phyloP scores from a whole-genome alignment of 352 stramenopile species.

The Phytophthora citrophthora region DNA sequence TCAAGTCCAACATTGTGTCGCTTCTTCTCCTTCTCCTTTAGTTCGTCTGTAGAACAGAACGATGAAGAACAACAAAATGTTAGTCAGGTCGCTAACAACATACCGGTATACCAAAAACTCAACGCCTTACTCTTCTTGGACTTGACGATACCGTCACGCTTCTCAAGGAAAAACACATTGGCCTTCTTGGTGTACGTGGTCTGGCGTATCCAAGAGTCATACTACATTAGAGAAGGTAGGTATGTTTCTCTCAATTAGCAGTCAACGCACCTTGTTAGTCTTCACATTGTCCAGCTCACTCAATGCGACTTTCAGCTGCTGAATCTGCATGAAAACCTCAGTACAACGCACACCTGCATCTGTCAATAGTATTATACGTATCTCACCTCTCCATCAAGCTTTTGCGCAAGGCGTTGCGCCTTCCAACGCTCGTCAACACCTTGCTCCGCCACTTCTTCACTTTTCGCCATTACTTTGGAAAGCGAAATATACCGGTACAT shows the following conservation, averaged over 20 bases:
- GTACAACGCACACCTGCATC: neutral
- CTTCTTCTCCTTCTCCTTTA: constrained; percentile 67
- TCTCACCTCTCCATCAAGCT: constrained; percentile 50
- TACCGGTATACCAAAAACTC: constrained; percentile 2
- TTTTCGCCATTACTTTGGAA: too few species aligned
- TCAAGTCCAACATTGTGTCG: constrained; percentile 64
- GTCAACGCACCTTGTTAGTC: constrained; percentile 59
- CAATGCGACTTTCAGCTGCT: constrained; percentile 77
- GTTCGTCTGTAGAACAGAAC: constrained; percentile 45
- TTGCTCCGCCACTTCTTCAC: constrained; percentile 41
- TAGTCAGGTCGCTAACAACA: constrained; percentile 1
- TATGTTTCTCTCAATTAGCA: too few species aligned
- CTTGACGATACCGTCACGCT: constrained; percentile 70
- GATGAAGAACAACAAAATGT: neutral
- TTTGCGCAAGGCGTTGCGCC: constrained; percentile 43
- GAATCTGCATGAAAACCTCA: constrained; percentile 54
- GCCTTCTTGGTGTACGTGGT: constrained; percentile 71
- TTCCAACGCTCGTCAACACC: constrained; percentile 46
- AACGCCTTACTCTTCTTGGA: constrained; percentile 59
- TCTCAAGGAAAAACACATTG: constrained; percentile 81
- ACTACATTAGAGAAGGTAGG: too few species aligned
- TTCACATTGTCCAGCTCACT: constrained; percentile 72
- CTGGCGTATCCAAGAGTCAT: constrained; percentile 26
- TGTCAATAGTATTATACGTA: neutral
- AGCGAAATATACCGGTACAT: too few species aligned